Conservation (phyloP, 495 filamentous ascomycete genomes). For the Penicillium bialowiezense region DNA sequence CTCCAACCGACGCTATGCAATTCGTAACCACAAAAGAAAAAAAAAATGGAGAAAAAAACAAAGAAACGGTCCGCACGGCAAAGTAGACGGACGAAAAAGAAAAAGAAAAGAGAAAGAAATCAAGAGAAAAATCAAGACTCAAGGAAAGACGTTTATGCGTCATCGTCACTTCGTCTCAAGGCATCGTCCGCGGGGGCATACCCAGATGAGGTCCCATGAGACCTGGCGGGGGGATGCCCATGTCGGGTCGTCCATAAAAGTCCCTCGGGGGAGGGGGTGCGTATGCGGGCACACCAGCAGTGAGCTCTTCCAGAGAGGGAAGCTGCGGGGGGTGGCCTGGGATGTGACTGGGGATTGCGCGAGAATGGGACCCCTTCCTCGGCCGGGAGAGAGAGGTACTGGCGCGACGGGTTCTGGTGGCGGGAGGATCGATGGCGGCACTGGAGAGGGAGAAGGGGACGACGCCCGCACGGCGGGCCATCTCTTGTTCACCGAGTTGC, state of each 20-base stretch:
- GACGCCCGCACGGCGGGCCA: conserved; percentile 84
- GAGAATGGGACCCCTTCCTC: conserved; percentile 41
- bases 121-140: conserved; percentile 1
- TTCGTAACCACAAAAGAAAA: conserved; percentile 38
- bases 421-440: conserved; percentile 54
- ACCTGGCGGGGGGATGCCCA: conserved; percentile 29
- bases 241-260: conserved; percentile 37
- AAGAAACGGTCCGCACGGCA: too few relatives aligned
- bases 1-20: conserved; percentile 47
- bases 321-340: conserved; percentile 38
- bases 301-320: conserved; percentile 45
- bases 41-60: conserved; percentile 2
- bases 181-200: conserved; percentile 40
- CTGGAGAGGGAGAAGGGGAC: conserved; percentile 72
- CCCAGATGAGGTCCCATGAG: conserved; percentile 34
- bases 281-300: conserved; percentile 46
- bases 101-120: conserved; percentile 21
- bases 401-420: conserved; percentile 41
- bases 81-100: conserved; percentile 3
- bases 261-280: conserved; percentile 41
- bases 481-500: conserved; percentile 89
- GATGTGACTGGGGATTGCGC: conserved; percentile 30
- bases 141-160: conserved; percentile 23
- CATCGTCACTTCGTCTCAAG: conserved; percentile 31
- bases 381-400: conserved; percentile 45